Evolutionary conservation across 2,329 filamentous ascomycete genomes (phyloP), one percentile per base, ranked within the genome.

Genomic region (Pseudogymnoascus sp.): DNA sequence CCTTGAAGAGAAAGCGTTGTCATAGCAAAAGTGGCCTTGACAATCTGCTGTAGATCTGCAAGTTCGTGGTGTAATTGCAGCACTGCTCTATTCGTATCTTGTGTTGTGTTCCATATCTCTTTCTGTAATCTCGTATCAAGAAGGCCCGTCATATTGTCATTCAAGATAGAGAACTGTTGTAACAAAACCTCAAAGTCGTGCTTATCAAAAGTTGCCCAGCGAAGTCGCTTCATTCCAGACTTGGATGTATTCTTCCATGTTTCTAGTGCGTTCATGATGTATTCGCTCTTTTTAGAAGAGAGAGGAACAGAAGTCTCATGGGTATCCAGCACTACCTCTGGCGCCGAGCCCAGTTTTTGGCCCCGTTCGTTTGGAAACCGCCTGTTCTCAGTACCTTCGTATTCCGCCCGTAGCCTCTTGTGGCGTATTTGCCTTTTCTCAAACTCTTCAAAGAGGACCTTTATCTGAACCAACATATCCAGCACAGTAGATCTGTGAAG

Each of bases 401-500:
- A 66, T 4, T 72, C 66, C 2, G 70, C 63, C 14, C 71, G 69
- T 6, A 79, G 73, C 38, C 72, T 71, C 22, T 70, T 68, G 63
- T 79, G 73, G 37, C 70, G 72, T 57, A 68, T 69, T 61, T 79
- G 77, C 11, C 77, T 71, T 41, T 74, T 71, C 30, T 74, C 73
- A 59, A 80, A 80, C 61, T 80, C 75, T 37, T 76, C 72, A 65
- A 80, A 79, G 20, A 80, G 67, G 50, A 75, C 78, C 60, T 77
- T 73, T 7, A 80, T 74, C 63, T 80, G 77, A 6, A 79, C 73
- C 18, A 80, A 70, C 57, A 80, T 66, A 63, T 80, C 78, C 1
- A 80, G 72, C n/a, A 80, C 74, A 0, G 76, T 79, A 61, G 78
- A 77, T 20, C 78, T 76, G 64, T 80, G 77, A 38, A 80, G 69